Conservation (phyloP, 495 filamentous ascomycete species). For the Elasticomyces elasticus region DNA sequence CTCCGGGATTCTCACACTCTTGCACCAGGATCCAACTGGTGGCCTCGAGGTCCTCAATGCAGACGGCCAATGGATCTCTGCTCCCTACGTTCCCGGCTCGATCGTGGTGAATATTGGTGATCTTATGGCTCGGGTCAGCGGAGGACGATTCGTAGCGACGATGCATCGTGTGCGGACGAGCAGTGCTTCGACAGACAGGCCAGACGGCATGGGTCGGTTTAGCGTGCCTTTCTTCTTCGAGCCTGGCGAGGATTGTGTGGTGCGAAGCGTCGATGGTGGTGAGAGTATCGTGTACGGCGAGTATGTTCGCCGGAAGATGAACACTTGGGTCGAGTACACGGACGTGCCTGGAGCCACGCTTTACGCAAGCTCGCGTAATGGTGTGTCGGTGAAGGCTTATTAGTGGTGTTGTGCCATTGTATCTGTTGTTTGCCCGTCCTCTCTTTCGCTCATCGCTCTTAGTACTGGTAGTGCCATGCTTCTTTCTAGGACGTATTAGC, state of each 20-base stretch:
- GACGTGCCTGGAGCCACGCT: too few relatives aligned
- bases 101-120: conserved; percentile 46
- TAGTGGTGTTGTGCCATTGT: too few relatives aligned
- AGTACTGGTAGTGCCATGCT: too few relatives aligned
- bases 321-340: conserved; percentile 42
- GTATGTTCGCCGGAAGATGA: conserved; percentile 40
- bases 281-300: conserved; percentile 36
- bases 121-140: conserved; percentile 33
- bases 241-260: conserved; percentile 36
- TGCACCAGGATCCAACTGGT: conserved; percentile 36
- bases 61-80: conserved; percentile 36
- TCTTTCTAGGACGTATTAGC: too few relatives aligned
- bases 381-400: too few relatives aligned
- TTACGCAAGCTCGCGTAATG: too few relatives aligned
- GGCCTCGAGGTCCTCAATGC: conserved; percentile 38
- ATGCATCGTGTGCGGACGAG: conserved; percentile 37
- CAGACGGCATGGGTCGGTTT: conserved; percentile 30
- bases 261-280: conserved; percentile 31
- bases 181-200: not conserved
- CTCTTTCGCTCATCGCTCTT: too few relatives aligned
- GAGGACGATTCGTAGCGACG: conserved; percentile 41
- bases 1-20: conserved; percentile 36
- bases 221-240: conserved; percentile 45
- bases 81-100: conserved; percentile 36
- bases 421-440: too few relatives aligned